These are phyloP conservation scores for Beauveria rudraprayagi DNA, from an alignment of 2,329 filamentous ascomycete genomes.

Conservation along the genomic window DNA sequence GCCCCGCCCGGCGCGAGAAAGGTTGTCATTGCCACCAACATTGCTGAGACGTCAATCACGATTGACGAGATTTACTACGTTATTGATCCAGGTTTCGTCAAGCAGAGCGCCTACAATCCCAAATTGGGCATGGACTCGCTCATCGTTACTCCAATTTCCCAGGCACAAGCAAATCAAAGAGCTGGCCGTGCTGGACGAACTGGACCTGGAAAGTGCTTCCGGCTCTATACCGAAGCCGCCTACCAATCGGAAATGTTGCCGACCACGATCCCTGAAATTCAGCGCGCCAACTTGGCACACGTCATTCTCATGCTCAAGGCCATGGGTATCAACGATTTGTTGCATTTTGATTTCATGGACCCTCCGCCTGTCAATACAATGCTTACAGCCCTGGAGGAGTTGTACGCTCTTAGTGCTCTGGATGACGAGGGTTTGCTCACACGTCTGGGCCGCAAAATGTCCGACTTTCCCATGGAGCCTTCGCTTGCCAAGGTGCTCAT, in stretches of 20 bases:
- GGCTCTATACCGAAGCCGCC: conserved; percentile 88
- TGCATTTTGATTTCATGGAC: conserved; percentile 99
- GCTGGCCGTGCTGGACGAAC: conserved; percentile 89
- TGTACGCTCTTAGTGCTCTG: conserved; percentile 84
- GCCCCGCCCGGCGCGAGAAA: conserved; percentile 80
- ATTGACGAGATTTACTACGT: conserved; percentile 98
- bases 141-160: conserved; percentile 91
- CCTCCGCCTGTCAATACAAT: conserved; percentile 96
- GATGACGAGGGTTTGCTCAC: conserved; percentile 95
- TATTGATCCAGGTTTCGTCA: conserved; percentile 93
- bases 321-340: conserved; percentile 96
- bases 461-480: conserved; percentile 97
- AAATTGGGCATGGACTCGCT: conserved; percentile 97
- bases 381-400: conserved; percentile 89
- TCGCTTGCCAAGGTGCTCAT: conserved; percentile 86
- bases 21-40: conserved; percentile 96
- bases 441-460: conserved; percentile 89
- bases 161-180: conserved; percentile 92
- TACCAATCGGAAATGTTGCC: conserved; percentile 97
- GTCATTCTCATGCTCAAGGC: conserved; percentile 98
- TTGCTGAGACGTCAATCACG: conserved; percentile 94
- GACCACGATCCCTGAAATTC: conserved; percentile 92
- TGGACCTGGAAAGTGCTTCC: conserved; percentile 91
- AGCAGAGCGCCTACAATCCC: conserved; percentile 93
- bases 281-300: conserved; percentile 83